These are phyloP conservation scores for Phytophthora sp. DNA, from an alignment of 352 stramenopile genomes.

Conservation along the genomic window DNA sequence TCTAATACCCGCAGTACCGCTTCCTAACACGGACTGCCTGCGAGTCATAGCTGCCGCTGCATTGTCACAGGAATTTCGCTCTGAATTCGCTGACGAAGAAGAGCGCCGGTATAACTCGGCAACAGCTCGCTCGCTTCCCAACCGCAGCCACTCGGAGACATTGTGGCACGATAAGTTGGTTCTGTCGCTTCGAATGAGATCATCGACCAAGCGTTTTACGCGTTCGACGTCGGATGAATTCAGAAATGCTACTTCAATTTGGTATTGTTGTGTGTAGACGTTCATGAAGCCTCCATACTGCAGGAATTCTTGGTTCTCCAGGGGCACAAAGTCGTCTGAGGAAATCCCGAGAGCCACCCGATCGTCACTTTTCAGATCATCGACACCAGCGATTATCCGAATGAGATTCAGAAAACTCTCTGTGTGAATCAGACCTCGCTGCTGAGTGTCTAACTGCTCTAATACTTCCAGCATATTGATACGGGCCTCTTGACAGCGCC, in stretches of 20 bases:
- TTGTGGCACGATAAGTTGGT: slow-evolving; percentile 26
- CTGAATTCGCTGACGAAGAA: background rate
- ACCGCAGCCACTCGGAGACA: slow-evolving; percentile 29
- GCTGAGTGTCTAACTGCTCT: slow-evolving; percentile 33
- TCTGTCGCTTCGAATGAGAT: slow-evolving; percentile 31
- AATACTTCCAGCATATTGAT: slow-evolving; percentile 38
- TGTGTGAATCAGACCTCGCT: slow-evolving; percentile 33
- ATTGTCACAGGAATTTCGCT: background rate
- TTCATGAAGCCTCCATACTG: slow-evolving; percentile 34
- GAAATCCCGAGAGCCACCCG: slow-evolving; percentile 21
- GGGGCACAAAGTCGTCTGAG: slow-evolving; percentile 21
- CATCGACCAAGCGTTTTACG: slow-evolving; percentile 33
- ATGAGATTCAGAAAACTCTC: slow-evolving; percentile 37
- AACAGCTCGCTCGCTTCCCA: slow-evolving; percentile 25
- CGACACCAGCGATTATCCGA: slow-evolving; percentile 32
- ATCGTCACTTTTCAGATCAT: slow-evolving; percentile 12
- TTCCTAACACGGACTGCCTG: slow-evolving; percentile 6
- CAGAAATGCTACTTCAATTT: slow-evolving; percentile 7
- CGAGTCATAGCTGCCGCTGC: background rate
- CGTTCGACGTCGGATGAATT: slow-evolving; percentile 17
- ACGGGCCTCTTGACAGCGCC: slow-evolving; percentile 34
- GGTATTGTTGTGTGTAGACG: slow-evolving; percentile 18
- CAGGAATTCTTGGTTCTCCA: slow-evolving; percentile 26
- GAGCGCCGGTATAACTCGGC: slow-evolving; percentile 10
- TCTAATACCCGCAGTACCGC: background rate